Conservation (phyloP, 2,329 filamentous ascomycete genomes). For the Pseudogymnoascus destructans region DNA sequence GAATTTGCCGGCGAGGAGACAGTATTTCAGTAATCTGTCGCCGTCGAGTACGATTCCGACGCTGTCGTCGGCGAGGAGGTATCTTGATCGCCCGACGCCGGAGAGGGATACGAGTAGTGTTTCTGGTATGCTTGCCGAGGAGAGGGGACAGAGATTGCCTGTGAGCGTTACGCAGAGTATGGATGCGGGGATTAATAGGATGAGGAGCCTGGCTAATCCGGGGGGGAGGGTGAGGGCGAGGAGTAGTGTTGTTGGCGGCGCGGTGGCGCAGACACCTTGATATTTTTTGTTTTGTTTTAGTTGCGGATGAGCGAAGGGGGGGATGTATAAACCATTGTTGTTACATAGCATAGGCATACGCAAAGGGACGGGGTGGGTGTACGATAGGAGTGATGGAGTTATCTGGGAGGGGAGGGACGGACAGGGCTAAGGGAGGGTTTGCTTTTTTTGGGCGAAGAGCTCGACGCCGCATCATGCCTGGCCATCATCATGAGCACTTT, state of each 20-base stretch:
- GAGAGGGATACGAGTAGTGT: constrained; percentile 30
- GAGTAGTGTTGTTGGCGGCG: not conserved
- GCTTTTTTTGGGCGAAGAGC: not conserved
- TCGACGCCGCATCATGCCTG: not conserved
- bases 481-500: not conserved
- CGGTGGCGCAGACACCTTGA: constrained; percentile 3
- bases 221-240: not conserved
- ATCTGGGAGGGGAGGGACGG: not conserved
- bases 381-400: constrained; percentile 3
- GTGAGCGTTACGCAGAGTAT: constrained; percentile 27
- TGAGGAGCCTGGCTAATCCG: not conserved
- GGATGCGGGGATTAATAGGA: constrained; percentile 9
- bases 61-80: constrained; percentile 31
- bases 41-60: constrained; percentile 30
- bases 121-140: constrained; percentile 30
- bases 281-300: not conserved
- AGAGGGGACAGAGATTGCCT: constrained; percentile 33
- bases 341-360: constrained; percentile 2
- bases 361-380: not conserved
- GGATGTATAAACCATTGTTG: constrained; percentile 3
- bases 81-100: constrained; percentile 34
- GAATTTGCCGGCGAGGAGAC: constrained; percentile 40
- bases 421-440: not conserved
- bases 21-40: constrained; percentile 35
- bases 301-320: not conserved